These are phyloP conservation scores for Brassica balearica DNA, from an alignment of 441 rosid genomes.

Conservation along the genomic window DNA sequence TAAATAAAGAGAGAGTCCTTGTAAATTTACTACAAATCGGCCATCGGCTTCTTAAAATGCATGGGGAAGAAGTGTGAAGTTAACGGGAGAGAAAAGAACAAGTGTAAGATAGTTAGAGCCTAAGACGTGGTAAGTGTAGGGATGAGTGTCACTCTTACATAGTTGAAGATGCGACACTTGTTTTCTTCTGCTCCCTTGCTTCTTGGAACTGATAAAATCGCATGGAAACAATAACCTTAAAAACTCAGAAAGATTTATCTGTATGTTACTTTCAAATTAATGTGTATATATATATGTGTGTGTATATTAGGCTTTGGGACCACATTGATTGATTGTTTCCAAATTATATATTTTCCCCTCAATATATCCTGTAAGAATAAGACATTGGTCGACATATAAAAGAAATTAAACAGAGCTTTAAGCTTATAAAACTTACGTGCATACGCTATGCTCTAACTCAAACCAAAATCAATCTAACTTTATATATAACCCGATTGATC, in stretches of 20 bases:
- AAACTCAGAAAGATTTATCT: background rate
- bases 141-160: slow-evolving; percentile 26
- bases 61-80: slow-evolving; percentile 29
- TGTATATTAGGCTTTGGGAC: background rate
- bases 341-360: too few species aligned
- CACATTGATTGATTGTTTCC: background rate
- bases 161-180: slow-evolving; percentile 22
- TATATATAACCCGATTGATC: too few species aligned
- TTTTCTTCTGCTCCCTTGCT: slow-evolving; percentile 24
- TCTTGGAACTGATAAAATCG: slow-evolving; percentile 33
- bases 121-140: slow-evolving; percentile 1
- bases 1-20: background rate
- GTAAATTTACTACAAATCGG: background rate
- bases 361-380: too few species aligned
- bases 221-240: background rate
- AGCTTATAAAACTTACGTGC: too few species aligned
- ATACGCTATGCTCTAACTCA: too few species aligned
- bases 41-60: slow-evolving; percentile 11
- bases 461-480: too few species aligned
- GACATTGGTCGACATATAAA: too few species aligned
- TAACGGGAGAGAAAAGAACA: background rate
- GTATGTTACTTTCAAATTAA: background rate
- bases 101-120: background rate
- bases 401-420: too few species aligned
- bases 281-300: background rate